phyloP scores from a whole-genome alignment of 495 filamentous ascomycete genomes.

The Extremus antarcticus region DNA sequence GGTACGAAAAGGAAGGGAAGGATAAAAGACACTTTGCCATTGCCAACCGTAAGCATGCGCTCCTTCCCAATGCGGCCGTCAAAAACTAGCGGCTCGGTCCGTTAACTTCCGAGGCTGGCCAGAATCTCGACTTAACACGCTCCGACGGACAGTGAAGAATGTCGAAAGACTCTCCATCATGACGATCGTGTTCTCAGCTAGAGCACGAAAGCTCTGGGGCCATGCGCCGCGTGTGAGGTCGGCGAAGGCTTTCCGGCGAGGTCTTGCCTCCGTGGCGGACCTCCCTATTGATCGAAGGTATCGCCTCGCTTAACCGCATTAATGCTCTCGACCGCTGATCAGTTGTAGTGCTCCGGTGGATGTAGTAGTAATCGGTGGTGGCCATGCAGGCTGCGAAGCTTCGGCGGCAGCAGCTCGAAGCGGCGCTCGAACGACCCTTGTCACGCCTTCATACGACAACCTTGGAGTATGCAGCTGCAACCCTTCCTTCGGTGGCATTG shows the following conservation, averaged over 20 bases:
- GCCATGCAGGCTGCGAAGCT: slow-evolving; percentile 91
- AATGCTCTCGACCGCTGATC: background rate
- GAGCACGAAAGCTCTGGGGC: slow-evolving; percentile 29
- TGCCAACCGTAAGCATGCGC: background rate
- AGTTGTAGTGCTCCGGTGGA: slow-evolving; percentile 36
- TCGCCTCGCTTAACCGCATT: background rate
- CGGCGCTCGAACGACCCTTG: slow-evolving; percentile 78
- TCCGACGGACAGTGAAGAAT: background rate
- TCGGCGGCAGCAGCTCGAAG: slow-evolving; percentile 85
- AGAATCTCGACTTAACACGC: too few species aligned
- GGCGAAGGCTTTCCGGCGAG: slow-evolving; percentile 13
- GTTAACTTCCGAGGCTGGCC: too few species aligned
- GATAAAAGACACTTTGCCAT: background rate
- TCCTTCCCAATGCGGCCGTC: background rate
- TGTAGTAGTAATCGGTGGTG: slow-evolving; percentile 90
- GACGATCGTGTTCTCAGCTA: slow-evolving; percentile 10
- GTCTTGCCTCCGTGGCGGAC: slow-evolving; percentile 29
- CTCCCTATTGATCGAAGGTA: slow-evolving; percentile 13
- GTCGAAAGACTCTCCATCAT: background rate
- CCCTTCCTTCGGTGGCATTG: slow-evolving; percentile 92
- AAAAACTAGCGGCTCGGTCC: background rate
- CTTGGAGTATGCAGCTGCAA: slow-evolving; percentile 97
- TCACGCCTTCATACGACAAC: slow-evolving; percentile 79
- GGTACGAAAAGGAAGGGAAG: background rate
- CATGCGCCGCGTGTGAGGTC: slow-evolving; percentile 35